Percentiles rank a stretch among this genome's conserved stretches.
Evolutionary conservation across 352 stramenopile genomes (phyloP).

Genomic region (Elongisporangium prolatum): DNA sequence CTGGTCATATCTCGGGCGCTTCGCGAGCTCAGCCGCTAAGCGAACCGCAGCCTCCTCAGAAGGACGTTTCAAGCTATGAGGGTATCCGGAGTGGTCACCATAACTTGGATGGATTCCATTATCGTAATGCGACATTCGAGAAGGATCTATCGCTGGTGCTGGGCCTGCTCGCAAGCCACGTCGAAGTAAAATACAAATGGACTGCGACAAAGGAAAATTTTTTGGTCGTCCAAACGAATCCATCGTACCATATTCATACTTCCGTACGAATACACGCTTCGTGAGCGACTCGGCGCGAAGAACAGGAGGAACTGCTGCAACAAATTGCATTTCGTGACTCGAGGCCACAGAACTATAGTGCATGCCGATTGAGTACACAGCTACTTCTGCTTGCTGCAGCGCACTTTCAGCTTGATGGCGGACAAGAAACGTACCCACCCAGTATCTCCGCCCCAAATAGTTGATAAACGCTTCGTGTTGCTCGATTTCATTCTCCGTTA

Average conservation of each 20-base stretch:
- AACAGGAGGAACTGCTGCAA: slow-evolving; percentile 19
- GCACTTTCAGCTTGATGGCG: slow-evolving; percentile 41
- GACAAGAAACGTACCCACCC: slow-evolving; percentile 40
- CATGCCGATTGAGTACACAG: not conserved
- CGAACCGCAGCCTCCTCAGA: slow-evolving; percentile 13
- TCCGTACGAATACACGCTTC: slow-evolving; percentile 35
- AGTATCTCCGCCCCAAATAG: slow-evolving; percentile 44
- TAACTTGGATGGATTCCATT: slow-evolving; percentile 2
- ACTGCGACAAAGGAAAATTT: slow-evolving; percentile 34
- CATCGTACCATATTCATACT: slow-evolving; percentile 47
- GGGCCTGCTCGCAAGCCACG: slow-evolving; percentile 8
- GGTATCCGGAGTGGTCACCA: not conserved
- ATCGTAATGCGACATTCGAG: not conserved
- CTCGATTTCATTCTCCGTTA: slow-evolving; percentile 41
- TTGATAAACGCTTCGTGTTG: slow-evolving; percentile 38
- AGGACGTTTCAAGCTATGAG: slow-evolving; percentile 7
- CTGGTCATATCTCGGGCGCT: slow-evolving; percentile 10
- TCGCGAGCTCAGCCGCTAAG: slow-evolving; percentile 6
- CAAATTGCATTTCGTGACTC: not conserved
- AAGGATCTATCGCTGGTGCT: not conserved
- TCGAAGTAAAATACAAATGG: slow-evolving; percentile 14
- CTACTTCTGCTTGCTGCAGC: slow-evolving; percentile 28
- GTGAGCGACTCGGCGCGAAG: slow-evolving; percentile 39
- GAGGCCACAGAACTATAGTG: not conserved
- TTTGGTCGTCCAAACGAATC: slow-evolving; percentile 26